These are phyloP conservation scores for Malus domestica DNA, from an alignment of 306 rosid genomes.

Conservation along the genomic window DNA sequence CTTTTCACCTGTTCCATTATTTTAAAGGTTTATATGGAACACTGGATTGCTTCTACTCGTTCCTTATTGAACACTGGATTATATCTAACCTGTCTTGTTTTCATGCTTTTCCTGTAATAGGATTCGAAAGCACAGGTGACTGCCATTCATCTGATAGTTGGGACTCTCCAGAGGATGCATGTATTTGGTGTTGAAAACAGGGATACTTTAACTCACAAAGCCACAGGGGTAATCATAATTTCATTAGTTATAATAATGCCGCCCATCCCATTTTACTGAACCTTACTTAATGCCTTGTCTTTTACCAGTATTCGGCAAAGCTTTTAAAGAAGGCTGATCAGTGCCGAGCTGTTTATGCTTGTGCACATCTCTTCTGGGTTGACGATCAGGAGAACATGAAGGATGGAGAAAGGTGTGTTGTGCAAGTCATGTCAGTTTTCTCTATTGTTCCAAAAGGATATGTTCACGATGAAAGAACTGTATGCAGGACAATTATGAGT, in stretches of 20 bases:
- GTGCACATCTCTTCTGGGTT: conserved; percentile 93
- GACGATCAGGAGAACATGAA: conserved; percentile 81
- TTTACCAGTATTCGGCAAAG: conserved; percentile 82
- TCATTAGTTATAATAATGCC: conserved; percentile 1
- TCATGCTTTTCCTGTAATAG: conserved; percentile 37
- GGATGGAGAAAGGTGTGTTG: conserved; percentile 90
- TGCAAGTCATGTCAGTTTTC: not conserved
- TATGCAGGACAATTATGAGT: not conserved
- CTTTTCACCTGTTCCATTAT: not conserved
- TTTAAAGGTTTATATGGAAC: not conserved
- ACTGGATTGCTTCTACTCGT: not conserved
- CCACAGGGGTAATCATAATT: conserved; percentile 81
- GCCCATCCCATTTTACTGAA: not conserved
- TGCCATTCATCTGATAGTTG: conserved; percentile 85
- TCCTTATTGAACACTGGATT: not conserved
- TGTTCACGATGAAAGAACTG: not conserved
- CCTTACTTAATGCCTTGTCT: conserved; percentile 3
- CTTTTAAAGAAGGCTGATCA: conserved; percentile 96
- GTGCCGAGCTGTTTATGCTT: conserved; percentile 88
- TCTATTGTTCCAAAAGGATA: not conserved
- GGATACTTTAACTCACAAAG: conserved; percentile 99
- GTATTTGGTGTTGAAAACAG: conserved; percentile 97
- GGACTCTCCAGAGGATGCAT: conserved; percentile 99
- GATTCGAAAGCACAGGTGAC: conserved; percentile 96
- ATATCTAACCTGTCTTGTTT: not conserved